Evolutionary conservation across 345 rosid genomes (phyloP).

Genomic region (Citrus inodora): DNA sequence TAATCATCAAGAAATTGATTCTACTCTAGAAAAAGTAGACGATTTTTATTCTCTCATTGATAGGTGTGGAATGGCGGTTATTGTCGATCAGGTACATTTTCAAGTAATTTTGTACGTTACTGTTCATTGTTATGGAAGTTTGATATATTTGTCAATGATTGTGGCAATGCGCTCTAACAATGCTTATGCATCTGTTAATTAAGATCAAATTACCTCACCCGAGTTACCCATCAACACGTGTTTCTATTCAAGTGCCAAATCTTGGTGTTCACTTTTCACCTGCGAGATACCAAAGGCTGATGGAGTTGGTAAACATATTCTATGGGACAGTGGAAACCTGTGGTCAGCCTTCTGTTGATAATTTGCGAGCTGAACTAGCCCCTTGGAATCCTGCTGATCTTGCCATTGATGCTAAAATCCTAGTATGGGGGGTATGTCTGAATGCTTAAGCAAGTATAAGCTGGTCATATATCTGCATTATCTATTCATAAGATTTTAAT

Average conservation of each 20-base stretch:
- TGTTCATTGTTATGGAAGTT: constrained; percentile 13
- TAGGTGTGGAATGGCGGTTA: constrained; percentile 93
- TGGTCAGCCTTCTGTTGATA: constrained; percentile 64
- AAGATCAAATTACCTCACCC: constrained; percentile 90
- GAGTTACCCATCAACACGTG: constrained; percentile 79
- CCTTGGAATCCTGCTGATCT: constrained; percentile 79
- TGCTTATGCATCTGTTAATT: constrained; percentile 19
- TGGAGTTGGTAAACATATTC: constrained; percentile 65
- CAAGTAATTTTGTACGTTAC: constrained; percentile 6
- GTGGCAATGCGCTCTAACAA: background rate
- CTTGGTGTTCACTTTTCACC: constrained; percentile 96
- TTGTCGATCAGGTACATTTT: constrained; percentile 84
- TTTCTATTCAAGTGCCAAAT: constrained; percentile 95
- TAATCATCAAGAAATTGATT: constrained; percentile 33
- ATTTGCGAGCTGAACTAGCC: constrained; percentile 51
- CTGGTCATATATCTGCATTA: constrained; percentile 20
- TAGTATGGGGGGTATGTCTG: constrained; percentile 86
- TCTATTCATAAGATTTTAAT: constrained; percentile 17
- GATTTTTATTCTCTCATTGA: constrained; percentile 75
- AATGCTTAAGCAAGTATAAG: constrained; percentile 4
- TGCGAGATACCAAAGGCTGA: constrained; percentile 63
- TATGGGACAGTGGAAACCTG: constrained; percentile 49
- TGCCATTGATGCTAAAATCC: constrained; percentile 65
- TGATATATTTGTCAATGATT: background rate
- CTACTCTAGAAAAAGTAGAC: constrained; percentile 39